Percentiles rank a stretch among this genome's conserved stretches.
Evolutionary conservation across 306 rosid genomes (phyloP).

Genomic region (Phaseolus lunatus): DNA sequence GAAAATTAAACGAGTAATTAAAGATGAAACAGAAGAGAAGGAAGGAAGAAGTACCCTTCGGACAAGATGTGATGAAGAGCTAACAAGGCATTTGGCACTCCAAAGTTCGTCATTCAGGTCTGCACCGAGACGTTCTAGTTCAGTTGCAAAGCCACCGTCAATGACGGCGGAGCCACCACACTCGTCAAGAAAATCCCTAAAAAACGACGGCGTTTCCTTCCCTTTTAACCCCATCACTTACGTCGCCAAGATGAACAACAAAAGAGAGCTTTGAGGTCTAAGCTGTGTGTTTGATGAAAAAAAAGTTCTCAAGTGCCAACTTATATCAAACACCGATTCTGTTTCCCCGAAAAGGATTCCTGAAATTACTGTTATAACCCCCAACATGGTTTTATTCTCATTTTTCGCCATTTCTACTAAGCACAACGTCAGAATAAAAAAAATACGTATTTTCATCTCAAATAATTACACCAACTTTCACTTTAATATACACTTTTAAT

Average conservation of each 20-base stretch:
- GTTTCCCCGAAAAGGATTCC: background rate
- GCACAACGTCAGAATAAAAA: background rate
- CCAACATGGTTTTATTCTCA: background rate
- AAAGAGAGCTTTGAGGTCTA: background rate
- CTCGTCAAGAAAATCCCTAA: constrained; percentile 60
- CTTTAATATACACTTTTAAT: background rate
- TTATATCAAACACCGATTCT: background rate
- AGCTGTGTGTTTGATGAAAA: background rate
- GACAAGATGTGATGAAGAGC: constrained; percentile 78
- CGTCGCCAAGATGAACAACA: background rate
- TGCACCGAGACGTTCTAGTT: constrained; percentile 91
- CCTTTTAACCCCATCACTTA: constrained; percentile 34
- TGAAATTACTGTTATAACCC: constrained; percentile 39
- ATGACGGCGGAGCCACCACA: constrained; percentile 77
- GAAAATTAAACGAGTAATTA: background rate
- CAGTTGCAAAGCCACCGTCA: constrained; percentile 94
- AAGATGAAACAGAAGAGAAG: background rate
- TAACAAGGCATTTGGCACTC: constrained; percentile 94
- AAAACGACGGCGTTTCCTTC: constrained; percentile 46
- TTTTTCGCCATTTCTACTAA: background rate
- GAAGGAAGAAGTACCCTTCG: constrained; percentile 61
- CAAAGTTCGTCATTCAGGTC: constrained; percentile 91
- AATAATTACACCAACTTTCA: background rate
- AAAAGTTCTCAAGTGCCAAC: background rate
- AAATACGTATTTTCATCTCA: background rate